These are phyloP conservation scores for Colletotrichum trifolii DNA, from an alignment of 2,329 filamentous ascomycete species.

Conservation along the genomic window DNA sequence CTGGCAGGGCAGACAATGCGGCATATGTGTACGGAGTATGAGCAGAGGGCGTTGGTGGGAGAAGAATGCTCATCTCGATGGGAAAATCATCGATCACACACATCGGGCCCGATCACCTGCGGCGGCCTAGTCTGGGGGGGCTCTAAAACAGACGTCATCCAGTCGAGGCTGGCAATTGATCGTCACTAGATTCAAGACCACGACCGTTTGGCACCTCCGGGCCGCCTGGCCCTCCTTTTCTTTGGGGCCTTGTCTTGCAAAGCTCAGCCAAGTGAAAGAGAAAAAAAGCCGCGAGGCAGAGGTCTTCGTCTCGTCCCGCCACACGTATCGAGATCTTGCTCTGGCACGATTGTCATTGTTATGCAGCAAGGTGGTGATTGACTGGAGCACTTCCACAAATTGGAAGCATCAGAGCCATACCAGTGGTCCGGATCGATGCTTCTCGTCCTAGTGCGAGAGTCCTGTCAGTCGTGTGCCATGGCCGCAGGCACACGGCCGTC, in stretches of 20 bases:
- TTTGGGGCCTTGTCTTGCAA: not conserved
- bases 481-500: constrained; percentile 20
- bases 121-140: constrained; percentile 23
- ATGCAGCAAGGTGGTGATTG: constrained; percentile 11
- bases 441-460: not conserved
- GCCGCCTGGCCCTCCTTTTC: constrained; percentile 21
- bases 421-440: constrained; percentile 4
- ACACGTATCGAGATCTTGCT: constrained; percentile 33
- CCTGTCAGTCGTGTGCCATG: constrained; percentile 13
- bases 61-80: constrained; percentile 30
- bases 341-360: constrained; percentile 16
- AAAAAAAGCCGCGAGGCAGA: not conserved
- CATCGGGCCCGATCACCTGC: constrained; percentile 31
- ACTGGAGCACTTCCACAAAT: constrained; percentile 25
- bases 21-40: constrained; percentile 9
- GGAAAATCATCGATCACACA: constrained; percentile 32
- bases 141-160: constrained; percentile 33
- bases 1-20: not conserved
- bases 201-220: not conserved
- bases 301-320: constrained; percentile 2
- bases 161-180: constrained; percentile 31
- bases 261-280: not conserved
- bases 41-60: constrained; percentile 22
- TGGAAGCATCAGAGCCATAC: constrained; percentile 23
- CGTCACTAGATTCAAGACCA: constrained; percentile 25